These are phyloP conservation scores for Syzygium oleosum DNA, from an alignment of 345 rosid species.

Conservation along the genomic window DNA sequence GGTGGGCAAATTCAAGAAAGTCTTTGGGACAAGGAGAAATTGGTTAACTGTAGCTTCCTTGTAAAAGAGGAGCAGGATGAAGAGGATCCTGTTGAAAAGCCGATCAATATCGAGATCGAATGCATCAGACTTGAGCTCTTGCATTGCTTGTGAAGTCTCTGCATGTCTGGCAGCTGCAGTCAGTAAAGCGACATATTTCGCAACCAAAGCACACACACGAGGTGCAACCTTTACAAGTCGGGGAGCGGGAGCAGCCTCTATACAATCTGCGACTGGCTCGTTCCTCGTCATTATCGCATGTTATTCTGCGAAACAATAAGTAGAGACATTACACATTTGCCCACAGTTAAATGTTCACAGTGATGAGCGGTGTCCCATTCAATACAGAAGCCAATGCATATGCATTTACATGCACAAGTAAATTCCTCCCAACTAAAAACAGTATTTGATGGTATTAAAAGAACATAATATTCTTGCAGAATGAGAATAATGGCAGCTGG, in stretches of 20 bases:
- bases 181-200: conserved; percentile 72
- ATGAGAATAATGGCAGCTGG: neutral
- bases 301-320: conserved; percentile 26
- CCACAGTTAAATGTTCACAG: neutral
- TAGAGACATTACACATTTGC: neutral
- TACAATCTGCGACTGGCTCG: conserved; percentile 82
- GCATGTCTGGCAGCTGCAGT: conserved; percentile 97
- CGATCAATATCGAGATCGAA: neutral
- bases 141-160: conserved; percentile 71
- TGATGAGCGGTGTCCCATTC: neutral
- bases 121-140: conserved; percentile 22
- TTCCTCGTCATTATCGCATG: conserved; percentile 62
- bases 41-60: neutral
- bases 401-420: neutral
- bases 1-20: neutral
- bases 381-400: neutral
- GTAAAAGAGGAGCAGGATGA: neutral
- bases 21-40: neutral
- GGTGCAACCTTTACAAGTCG: conserved; percentile 92
- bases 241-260: conserved; percentile 74
- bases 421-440: neutral
- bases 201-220: conserved; percentile 97
- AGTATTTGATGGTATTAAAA: neutral
- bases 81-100: neutral
- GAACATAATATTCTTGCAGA: neutral